Conservation (phyloP, 2,329 filamentous ascomycete genomes). For the Cladobotryum protrusum region DNA sequence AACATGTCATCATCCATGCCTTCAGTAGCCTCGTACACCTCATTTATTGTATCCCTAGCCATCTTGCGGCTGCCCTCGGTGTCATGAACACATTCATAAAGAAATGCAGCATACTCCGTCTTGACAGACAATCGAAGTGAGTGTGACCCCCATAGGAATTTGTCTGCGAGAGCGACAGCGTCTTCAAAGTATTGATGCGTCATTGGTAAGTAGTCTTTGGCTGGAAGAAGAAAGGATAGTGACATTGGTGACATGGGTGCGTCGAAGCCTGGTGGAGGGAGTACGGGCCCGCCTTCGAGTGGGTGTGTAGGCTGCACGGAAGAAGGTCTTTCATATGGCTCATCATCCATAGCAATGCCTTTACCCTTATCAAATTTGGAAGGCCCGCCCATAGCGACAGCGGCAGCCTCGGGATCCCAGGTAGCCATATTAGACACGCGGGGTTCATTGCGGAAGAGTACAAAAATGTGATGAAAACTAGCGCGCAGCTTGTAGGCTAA, state of each 20-base stretch:
- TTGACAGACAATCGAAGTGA: conserved; percentile 84
- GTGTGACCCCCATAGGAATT: conserved; percentile 77
- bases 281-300: conserved; percentile 54
- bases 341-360: conserved; percentile 38
- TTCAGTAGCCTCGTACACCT: conserved; percentile 86
- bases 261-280: conserved; percentile 50
- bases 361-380: conserved; percentile 43
- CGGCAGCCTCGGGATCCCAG: conserved; percentile 40
- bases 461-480: conserved; percentile 94
- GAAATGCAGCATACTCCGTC: conserved; percentile 85
- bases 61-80: conserved; percentile 66
- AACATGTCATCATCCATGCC: conserved; percentile 96
- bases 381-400: conserved; percentile 22
- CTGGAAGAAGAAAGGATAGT: conserved; percentile 72
- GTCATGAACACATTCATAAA: conserved; percentile 90
- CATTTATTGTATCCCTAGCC: conserved; percentile 76
- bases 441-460: conserved; percentile 89
- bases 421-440: conserved; percentile 59
- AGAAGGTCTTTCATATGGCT: conserved; percentile 35
- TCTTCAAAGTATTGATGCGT: conserved; percentile 76
- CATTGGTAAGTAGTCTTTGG: conserved; percentile 74
- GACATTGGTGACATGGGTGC: conserved; percentile 33
- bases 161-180: conserved; percentile 67
- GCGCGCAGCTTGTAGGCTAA: conserved; percentile 87
- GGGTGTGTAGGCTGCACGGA: conserved; percentile 44